Base-by-base conservation (phyloP, 2,329 filamentous ascomycete genomes). In the Chaetomiaceae sp. region DNA sequence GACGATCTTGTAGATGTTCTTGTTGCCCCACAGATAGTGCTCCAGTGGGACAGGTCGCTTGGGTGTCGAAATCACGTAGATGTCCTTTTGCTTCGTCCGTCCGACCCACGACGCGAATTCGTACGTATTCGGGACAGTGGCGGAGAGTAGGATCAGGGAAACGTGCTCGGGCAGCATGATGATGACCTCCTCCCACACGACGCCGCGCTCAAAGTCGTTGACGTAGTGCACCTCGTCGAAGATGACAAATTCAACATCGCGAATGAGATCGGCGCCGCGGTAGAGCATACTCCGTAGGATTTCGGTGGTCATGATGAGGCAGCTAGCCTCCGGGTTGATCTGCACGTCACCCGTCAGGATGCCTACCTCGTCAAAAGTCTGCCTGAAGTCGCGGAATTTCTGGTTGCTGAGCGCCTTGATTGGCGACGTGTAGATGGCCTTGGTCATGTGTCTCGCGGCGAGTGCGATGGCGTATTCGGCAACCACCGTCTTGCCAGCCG, bases 181-280 rank as follows among this genome's bases (percentile, higher is more conserved):
- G 61, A 98, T 98, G 59, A 98, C 93, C 67, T 98, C 93, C 66
- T 98, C 93, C 93, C 93, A 98, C 0, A 98, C 93, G 6, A 98
- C 93, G 60, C 93, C 93, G 67, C 93, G 80, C 65, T 97, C 93
- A 20, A 86, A 77, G 63, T 98, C 93, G 62, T 97, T 98, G 55
- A 98, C 91, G 62, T 98, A 98, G 67, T 98, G 93, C 2, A 98
- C 93, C 66, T 98, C 93, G 60, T 98, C 93, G 53, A 98, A 98
- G 39, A 98, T 96, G 57, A 98, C 93, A 63, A 95, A 98, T 56
- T 98, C 93, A 8, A 98, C 93, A 62, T 98, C 93, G 57, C 93
- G 81, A 56, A 98, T 96, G 14, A 98, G 69, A 69, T 98, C 93
- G 6, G 93, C 91, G 50, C 93, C 93, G 49, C 91, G 81, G 61